phyloP scores from a whole-genome alignment of 768 basidiomycete species.

The Paxillus rubicundulus region DNA sequence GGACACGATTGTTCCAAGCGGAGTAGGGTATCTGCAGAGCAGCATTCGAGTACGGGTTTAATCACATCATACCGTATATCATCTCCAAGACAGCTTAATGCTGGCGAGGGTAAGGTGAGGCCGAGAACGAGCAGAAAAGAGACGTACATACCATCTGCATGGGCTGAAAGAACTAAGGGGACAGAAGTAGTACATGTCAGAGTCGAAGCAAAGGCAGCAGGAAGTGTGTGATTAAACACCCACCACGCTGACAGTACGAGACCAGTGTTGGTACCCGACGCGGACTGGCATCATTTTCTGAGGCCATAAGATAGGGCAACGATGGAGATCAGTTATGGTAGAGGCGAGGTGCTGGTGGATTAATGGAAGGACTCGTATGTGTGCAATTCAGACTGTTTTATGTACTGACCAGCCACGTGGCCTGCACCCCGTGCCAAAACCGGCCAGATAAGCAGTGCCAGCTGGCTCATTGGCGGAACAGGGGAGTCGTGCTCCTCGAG shows the following conservation, averaged over 20 bases:
- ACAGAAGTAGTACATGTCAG: slow-evolving; percentile 12
- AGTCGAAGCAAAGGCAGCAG: not conserved
- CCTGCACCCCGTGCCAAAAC: slow-evolving; percentile 16
- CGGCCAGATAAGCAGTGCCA: too few relatives aligned
- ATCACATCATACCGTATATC: slow-evolving; percentile 59
- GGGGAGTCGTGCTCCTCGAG: too few relatives aligned
- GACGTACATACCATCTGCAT: slow-evolving; percentile 56
- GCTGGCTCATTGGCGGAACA: not conserved
- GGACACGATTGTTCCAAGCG: slow-evolving; percentile 69
- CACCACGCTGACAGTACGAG: slow-evolving; percentile 71
- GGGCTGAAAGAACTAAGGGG: slow-evolving; percentile 50
- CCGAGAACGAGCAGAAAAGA: not conserved
- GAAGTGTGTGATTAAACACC: slow-evolving; percentile 21
- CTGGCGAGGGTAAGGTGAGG: slow-evolving; percentile 35
- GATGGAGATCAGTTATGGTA: too few relatives aligned
- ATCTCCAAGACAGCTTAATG: slow-evolving; percentile 61
- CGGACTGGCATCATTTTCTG: slow-evolving; percentile 32
- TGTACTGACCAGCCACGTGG: slow-evolving; percentile 7
- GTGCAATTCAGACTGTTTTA: slow-evolving; percentile 11
- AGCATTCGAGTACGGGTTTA: slow-evolving; percentile 72
- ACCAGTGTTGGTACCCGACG: slow-evolving; percentile 62
- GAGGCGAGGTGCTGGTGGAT: not conserved
- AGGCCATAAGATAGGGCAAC: slow-evolving; percentile 26
- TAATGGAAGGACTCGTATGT: not conserved
- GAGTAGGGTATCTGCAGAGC: slow-evolving; percentile 66